These are phyloP conservation scores for Pisolithus marmoratus DNA, from an alignment of 768 basidiomycete species.

Conservation along the genomic window DNA sequence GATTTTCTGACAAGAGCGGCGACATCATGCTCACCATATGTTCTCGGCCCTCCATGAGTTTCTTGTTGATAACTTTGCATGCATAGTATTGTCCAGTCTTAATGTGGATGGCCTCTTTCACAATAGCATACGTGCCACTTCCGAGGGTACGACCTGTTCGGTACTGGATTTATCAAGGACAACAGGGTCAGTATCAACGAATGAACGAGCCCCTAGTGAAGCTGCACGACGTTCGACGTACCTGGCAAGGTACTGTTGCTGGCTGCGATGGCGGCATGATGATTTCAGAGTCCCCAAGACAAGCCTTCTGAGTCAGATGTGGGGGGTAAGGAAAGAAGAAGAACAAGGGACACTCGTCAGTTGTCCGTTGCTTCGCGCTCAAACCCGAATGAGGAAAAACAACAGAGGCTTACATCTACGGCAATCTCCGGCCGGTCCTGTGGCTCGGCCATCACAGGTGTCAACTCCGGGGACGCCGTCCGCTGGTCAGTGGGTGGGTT, in stretches of 20 bases:
- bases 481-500: slow-evolving; percentile 4
- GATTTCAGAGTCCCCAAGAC: slow-evolving; percentile 5
- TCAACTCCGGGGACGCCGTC: slow-evolving; percentile 20
- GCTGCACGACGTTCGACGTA: slow-evolving; percentile 13
- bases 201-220: not conserved
- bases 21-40: slow-evolving; percentile 69
- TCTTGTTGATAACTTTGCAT: slow-evolving; percentile 99
- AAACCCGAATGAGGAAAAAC: not conserved
- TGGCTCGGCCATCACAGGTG: slow-evolving; percentile 9
- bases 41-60: slow-evolving; percentile 96
- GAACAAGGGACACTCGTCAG: not conserved
- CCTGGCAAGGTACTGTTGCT: slow-evolving; percentile 44
- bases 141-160: slow-evolving; percentile 85
- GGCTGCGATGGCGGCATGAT: slow-evolving; percentile 26
- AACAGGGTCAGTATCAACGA: slow-evolving; percentile 3
- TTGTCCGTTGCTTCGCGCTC: slow-evolving; percentile 9
- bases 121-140: slow-evolving; percentile 92
- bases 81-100: slow-evolving; percentile 93
- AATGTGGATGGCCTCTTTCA: slow-evolving; percentile 93
- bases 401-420: slow-evolving; percentile 9
- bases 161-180: slow-evolving; percentile 42
- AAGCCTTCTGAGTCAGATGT: slow-evolving; percentile 13
- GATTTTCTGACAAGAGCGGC: not conserved
- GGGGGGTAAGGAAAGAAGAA: not conserved
- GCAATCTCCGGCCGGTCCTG: slow-evolving; percentile 24